Conservation (phyloP, 2,329 filamentous ascomycete species). For the Fusarium pseudocircinatum region DNA sequence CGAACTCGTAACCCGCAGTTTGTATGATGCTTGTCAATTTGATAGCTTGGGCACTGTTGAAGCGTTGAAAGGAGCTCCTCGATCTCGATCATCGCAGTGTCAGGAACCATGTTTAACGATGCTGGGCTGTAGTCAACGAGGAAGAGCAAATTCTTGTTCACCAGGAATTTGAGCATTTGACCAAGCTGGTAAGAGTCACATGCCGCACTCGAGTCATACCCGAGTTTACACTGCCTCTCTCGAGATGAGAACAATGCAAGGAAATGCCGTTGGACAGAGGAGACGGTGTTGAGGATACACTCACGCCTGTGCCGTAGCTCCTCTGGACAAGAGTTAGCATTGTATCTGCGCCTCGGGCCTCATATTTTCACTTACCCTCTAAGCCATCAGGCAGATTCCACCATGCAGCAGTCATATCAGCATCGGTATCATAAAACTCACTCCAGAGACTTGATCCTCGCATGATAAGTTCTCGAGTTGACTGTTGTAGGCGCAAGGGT, state of each 20-base stretch:
- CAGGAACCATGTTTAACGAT: constrained; percentile 56
- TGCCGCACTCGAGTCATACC: constrained; percentile 76
- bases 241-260: constrained; percentile 73
- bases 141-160: constrained; percentile 67
- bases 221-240: constrained; percentile 74
- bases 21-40: constrained; percentile 76
- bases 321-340: constrained; percentile 51
- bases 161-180: constrained; percentile 78
- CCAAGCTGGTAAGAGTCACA: constrained; percentile 84
- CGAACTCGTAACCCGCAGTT: constrained; percentile 77
- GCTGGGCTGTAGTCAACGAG: constrained; percentile 65
- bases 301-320: constrained; percentile 74
- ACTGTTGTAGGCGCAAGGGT: constrained; percentile 66
- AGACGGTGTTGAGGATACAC: constrained; percentile 73
- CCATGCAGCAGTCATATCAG: constrained; percentile 63
- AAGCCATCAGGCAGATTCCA: constrained; percentile 76
- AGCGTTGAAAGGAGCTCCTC: constrained; percentile 68
- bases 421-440: constrained; percentile 48
- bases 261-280: constrained; percentile 76
- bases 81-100: constrained; percentile 68
- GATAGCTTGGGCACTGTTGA: constrained; percentile 75
- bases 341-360: background rate
- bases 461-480: constrained; percentile 72
- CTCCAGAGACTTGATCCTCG: constrained; percentile 71
- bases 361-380: constrained; percentile 61